These are phyloP conservation scores for Thyridium curvatum DNA, from an alignment of 2,329 filamentous ascomycete genomes.

Conservation along the genomic window DNA sequence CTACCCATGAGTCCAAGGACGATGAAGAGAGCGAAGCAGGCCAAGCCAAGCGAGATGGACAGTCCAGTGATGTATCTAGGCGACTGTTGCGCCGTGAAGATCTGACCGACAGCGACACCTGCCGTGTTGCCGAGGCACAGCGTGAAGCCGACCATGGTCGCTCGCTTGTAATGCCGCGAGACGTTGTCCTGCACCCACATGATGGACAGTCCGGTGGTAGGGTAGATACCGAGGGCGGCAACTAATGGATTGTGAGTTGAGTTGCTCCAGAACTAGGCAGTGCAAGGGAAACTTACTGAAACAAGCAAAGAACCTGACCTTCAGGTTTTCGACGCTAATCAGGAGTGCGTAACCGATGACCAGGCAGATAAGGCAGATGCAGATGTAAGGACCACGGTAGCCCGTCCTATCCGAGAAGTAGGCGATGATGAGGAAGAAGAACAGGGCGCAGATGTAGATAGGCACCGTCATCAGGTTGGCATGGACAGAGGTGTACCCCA, in stretches of 20 bases:
- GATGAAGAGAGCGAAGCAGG: neutral
- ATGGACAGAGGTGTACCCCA: constrained; percentile 23
- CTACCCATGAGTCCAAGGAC: neutral
- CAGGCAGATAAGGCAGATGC: constrained; percentile 14
- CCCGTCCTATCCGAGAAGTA: constrained; percentile 18
- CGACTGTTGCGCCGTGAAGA: constrained; percentile 12
- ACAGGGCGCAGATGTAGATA: constrained; percentile 18
- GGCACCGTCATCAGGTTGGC: constrained; percentile 29
- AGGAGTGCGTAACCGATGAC: constrained; percentile 20
- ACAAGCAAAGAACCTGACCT: constrained; percentile 14
- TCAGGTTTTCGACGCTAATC: constrained; percentile 17
- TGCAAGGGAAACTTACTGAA: neutral
- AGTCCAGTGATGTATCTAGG: constrained; percentile 10
- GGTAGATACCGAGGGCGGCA: constrained; percentile 16
- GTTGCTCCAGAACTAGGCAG: neutral
- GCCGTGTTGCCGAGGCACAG: constrained; percentile 22
- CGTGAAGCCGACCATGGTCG: constrained; percentile 36
- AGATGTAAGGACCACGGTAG: constrained; percentile 16
- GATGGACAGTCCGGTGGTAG: constrained; percentile 24
- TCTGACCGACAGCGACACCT: constrained; percentile 15
- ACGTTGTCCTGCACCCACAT: constrained; percentile 43
- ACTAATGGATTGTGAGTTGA: constrained; percentile 5
- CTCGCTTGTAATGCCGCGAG: constrained; percentile 40
- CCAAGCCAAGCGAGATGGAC: neutral
- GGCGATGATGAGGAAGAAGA: constrained; percentile 16